These are phyloP conservation scores for Detonula confervacea DNA, from an alignment of 352 stramenopile genomes.

Conservation along the genomic window DNA sequence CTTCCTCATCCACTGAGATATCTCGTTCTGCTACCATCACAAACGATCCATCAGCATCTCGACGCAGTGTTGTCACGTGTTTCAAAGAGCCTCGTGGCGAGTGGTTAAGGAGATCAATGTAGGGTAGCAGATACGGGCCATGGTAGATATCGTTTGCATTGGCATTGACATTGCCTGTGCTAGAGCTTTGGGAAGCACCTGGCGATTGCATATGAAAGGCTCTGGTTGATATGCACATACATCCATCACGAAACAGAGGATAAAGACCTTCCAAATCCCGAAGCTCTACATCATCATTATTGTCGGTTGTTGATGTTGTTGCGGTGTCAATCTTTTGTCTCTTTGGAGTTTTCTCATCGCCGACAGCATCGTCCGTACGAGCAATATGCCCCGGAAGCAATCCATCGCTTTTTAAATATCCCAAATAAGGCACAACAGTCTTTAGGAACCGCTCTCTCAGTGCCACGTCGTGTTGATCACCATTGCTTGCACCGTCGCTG, in stretches of 20 bases:
- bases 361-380: too few species aligned
- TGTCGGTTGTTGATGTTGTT: conserved; percentile 8
- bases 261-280: conserved; percentile 15
- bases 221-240: conserved; percentile 73
- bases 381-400: neutral
- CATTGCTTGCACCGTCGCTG: neutral
- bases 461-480: conserved; percentile 15
- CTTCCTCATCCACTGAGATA: conserved; percentile 63
- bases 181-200: neutral
- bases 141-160: conserved; percentile 37
- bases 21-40: conserved; percentile 71
- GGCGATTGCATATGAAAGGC: conserved; percentile 71
- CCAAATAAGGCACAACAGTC: conserved; percentile 68
- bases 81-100: conserved; percentile 34
- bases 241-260: conserved; percentile 61
- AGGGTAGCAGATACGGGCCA: conserved; percentile 73
- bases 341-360: conserved; percentile 23
- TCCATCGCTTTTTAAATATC: conserved; percentile 30
- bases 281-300: neutral
- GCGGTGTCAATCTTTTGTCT: conserved; percentile 31
- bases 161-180: neutral
- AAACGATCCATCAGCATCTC: conserved; percentile 58
- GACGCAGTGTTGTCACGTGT: conserved; percentile 65
- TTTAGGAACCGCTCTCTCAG: conserved; percentile 56
- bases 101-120: conserved; percentile 84